A percentile compares a stretch with the other conserved stretches of the same genome.
These are phyloP conservation scores for Ganoderma lucidum DNA, from an alignment of 1,284 basidiomycete species.

Conservation along the genomic window DNA sequence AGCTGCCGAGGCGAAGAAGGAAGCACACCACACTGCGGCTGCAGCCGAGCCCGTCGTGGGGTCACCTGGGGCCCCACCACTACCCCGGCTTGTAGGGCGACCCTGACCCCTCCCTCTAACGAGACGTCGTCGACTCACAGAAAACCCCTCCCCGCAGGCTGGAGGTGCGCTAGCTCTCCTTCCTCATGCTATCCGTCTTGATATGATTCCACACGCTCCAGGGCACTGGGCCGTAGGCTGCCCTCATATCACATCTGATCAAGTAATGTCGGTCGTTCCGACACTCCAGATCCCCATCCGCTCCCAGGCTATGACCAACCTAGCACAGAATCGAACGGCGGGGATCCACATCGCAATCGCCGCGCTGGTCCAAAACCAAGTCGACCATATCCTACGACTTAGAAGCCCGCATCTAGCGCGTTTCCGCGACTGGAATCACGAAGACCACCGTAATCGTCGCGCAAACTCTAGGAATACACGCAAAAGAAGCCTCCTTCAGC, in stretches of 20 bases:
- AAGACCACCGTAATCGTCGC: conserved; percentile 19
- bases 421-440: conserved; percentile 22
- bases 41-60: background rate
- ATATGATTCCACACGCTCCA: background rate
- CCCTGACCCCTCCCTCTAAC: background rate
- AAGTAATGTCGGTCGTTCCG: conserved; percentile 12
- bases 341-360: conserved; percentile 17
- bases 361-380: conserved; percentile 20
- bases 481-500: conserved; percentile 16
- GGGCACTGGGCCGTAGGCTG: too few species aligned
- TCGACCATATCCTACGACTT: conserved; percentile 17
- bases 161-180: background rate
- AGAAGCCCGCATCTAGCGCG: conserved; percentile 3
- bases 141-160: background rate
- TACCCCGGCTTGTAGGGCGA: background rate
- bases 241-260: background rate
- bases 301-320: background rate
- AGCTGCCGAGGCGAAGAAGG: background rate
- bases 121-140: background rate
- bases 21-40: background rate
- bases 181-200: background rate
- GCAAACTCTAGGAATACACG: background rate
- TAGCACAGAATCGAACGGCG: background rate
- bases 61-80: background rate
- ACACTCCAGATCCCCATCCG: conserved; percentile 5